Evolutionary conservation across 306 rosid genomes (phyloP).

Genomic region (Mimosa pudica): DNA sequence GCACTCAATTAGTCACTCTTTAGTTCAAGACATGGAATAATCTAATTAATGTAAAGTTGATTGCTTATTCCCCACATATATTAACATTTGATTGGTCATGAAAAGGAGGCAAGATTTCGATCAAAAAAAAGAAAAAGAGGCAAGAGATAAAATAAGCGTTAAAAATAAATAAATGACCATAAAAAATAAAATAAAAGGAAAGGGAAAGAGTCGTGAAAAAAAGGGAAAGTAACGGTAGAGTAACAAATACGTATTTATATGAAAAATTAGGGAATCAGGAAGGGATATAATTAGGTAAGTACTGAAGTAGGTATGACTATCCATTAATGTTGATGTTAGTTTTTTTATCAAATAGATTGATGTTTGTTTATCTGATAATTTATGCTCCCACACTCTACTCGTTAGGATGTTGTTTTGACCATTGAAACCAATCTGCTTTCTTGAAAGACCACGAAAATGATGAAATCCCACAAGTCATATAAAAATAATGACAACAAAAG

Average conservation of each 20-base stretch:
- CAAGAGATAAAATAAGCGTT: not conserved
- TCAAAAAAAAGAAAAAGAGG: no score
- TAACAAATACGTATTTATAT: constrained; percentile 4
- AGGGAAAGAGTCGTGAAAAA: no score
- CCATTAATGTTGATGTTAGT: constrained; percentile 35
- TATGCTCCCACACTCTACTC: constrained; percentile 39
- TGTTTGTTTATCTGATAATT: constrained; percentile 45
- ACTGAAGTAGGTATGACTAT: constrained; percentile 48
- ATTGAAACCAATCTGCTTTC: constrained; percentile 17
- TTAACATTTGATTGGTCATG: not conserved
- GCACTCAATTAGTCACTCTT: constrained; percentile 16
- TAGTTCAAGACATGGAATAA: constrained; percentile 7
- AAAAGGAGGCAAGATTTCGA: no score
- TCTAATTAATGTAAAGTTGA: not conserved
- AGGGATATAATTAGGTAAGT: not conserved
- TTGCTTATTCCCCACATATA: not conserved
- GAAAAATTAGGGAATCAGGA: not conserved
- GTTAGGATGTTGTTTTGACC: constrained; percentile 46
- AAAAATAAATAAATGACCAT: not conserved
- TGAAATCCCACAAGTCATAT: constrained; percentile 8
- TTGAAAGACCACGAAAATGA: not conserved
- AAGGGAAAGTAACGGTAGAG: not conserved
- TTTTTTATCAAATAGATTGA: not conserved
- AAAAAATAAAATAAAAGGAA: not conserved
- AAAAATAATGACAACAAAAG: no score